Evolutionary conservation across 2,329 filamentous ascomycete genomes (phyloP), one percentile per base, ranked within the genome.

Genomic region (Alternaria burnsii): DNA sequence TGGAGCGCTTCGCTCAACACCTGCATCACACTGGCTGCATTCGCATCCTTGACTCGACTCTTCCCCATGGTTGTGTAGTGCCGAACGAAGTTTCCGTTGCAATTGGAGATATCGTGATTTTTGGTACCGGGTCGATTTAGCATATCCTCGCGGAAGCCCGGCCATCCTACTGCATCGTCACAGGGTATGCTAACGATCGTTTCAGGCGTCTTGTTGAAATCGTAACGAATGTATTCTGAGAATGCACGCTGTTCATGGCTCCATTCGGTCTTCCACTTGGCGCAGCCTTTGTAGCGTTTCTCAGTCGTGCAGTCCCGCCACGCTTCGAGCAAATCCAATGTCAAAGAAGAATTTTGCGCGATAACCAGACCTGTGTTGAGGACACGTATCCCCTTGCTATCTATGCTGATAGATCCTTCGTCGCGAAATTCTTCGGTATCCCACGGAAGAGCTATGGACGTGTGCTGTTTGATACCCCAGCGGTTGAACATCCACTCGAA

Each of bases 401-500:
- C 81, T 36, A 59, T 70, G 66, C 80, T 80, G 26, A 66, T 55
- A 1, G 61, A 62, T 5, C 26, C 42, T 34, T 57, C 55, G 22
- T 47, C 12, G 28, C 55, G 54, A n/a, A 58, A 20, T 8, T 66
- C 61, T 12, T 62, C 62, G 3, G 63, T 59, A 38, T 83, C 81
- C 53, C 75, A 67, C 5, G 82, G 76, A 68, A 83, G 74, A 4
- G 80, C 76, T 40, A 84, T 66, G 9, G 79, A 74, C 0, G 80
- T 83, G 2, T 78, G 66, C 0, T 70, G 61, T 10, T 71, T 75
- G 48, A 83, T 73, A 55, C 80, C 76, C 82, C 82, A 84, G 41
- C 80, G 76, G 65, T 82, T 82, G 67, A 84, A 76, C 7, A 84
- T 76, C 79, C 81, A 84, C 70, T 84, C 82, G 16, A 83, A 59